These are phyloP conservation scores for Aspergillus diversus DNA, from an alignment of 495 filamentous ascomycete species.

Conservation along the genomic window DNA sequence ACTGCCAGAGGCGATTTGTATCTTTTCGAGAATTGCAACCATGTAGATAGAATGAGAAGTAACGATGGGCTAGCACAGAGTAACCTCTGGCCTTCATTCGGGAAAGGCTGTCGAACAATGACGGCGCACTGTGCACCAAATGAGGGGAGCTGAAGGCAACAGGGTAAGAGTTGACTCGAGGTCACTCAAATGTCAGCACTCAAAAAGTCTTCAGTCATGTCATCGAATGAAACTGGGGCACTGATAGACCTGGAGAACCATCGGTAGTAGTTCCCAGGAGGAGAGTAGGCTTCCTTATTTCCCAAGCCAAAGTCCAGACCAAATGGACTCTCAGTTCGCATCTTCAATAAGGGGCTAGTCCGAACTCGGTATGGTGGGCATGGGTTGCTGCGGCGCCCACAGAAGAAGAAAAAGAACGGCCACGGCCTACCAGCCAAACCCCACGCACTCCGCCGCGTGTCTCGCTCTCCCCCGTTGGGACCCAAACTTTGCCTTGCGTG, in stretches of 20 bases:
- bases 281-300: not conserved
- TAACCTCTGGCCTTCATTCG: no score
- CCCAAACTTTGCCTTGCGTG: slow-evolving; percentile 14
- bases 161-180: no score
- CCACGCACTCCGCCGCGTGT: slow-evolving; percentile 15
- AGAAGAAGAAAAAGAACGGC: not conserved
- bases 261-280: not conserved
- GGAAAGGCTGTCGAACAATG: no score
- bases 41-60: no score
- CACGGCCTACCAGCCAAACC: slow-evolving; percentile 6
- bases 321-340: not conserved
- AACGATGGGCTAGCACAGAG: no score
- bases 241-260: no score
- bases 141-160: no score
- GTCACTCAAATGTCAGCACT: no score
- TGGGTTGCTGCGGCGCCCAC: slow-evolving; percentile 5
- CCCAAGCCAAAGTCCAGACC: slow-evolving; percentile 1
- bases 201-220: not conserved
- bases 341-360: not conserved
- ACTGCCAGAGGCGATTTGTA: no score
- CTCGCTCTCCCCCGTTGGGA: not conserved
- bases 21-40: no score
- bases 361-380: not conserved
- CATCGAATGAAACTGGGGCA: not conserved
- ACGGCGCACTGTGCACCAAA: no score